These are phyloP conservation scores for Smallanthus sonchifolius DNA, from an alignment of 129 eudicot species.

Conservation along the genomic window DNA sequence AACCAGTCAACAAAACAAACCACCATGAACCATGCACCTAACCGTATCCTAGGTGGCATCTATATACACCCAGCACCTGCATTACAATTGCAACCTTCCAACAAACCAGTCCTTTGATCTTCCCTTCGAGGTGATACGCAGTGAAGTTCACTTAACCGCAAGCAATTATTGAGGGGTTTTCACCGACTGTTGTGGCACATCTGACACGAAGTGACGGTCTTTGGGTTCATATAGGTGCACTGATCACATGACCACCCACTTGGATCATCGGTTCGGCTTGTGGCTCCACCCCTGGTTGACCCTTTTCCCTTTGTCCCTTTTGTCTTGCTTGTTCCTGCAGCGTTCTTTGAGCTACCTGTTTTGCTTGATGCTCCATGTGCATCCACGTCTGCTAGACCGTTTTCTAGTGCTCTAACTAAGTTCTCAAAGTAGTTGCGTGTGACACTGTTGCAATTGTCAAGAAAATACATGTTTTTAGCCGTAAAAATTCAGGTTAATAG, in stretches of 20 bases:
- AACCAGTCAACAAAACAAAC: conserved; percentile 22
- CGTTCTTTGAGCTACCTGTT: conserved; percentile 30
- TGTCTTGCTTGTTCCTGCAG: conserved; percentile 49
- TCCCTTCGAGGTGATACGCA: conserved; percentile 17
- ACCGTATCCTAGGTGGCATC: not conserved
- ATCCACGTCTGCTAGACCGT: conserved; percentile 56
- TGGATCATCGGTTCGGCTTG: conserved; percentile 38
- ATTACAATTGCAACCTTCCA: conserved; percentile 2
- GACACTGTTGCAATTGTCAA: conserved; percentile 36
- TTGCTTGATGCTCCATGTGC: conserved; percentile 46
- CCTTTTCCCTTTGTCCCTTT: conserved; percentile 48
- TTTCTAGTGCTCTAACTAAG: conserved; percentile 70
- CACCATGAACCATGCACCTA: conserved; percentile 21
- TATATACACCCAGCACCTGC: conserved; percentile 31
- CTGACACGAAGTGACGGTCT: conserved; percentile 30
- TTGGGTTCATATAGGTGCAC: conserved; percentile 43
- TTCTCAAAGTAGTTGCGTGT: conserved; percentile 72
- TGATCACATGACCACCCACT: conserved; percentile 52
- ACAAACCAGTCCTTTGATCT: conserved; percentile 11
- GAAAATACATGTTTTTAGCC: not conserved
- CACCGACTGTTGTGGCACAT: conserved; percentile 40
- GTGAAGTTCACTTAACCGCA: conserved; percentile 1
- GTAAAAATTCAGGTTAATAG: not conserved
- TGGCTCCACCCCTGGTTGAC: conserved; percentile 32
- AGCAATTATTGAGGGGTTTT: not conserved